Base-by-base conservation (phyloP, 768 basidiomycete genomes). In the Tricholoma sp. region DNA sequence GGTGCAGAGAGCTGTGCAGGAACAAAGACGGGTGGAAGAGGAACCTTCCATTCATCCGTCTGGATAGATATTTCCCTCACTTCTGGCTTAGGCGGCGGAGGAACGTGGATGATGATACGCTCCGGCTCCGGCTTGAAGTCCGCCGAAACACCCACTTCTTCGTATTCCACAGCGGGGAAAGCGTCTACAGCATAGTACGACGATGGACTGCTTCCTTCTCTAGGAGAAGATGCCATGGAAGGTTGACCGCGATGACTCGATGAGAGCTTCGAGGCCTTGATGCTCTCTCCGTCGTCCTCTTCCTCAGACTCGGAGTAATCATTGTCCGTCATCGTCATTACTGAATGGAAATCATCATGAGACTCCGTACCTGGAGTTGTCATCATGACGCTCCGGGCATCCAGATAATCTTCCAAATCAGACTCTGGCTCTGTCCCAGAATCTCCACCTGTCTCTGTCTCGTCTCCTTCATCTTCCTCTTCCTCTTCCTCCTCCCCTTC, bases 31-130 rank as follows among this genome's bases (percentile, higher is more conserved):
- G 71, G 66, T 1, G 74, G 67, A 1, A 73, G 66, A 8, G 78
- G 74, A 10, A 82, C 82, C 12, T 66, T 72, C 87, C 85, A 88
- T 50, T 79, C 78, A 58, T 94, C 91, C 1, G 91, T 93, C 72
- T 94, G 91, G 33, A 86, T 83, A 3, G 84, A 88, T 57, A 84
- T 88, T 62, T 94, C 91, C 65, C 76, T 84, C 32, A 82, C 71
- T 61, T 89, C 85, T 0, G 84, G 82, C 66, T 84, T 88, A 10
- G 81, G 82, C 17, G 69, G 70, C 7, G 63, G 61, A 31, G 68
- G 67, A 7, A 74, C 69, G 41, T 62, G 58, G n/a, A 64, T 61
- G 37, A 73, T 56, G 28, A 76, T 63, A 24, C 72, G 74, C 33
- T 72, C 70, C 2, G 75, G 75, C 18, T 71, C 70, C 31, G 66